Evolutionary conservation across 1,284 basidiomycete species (phyloP).

Genomic region (Ustilago trichophora): DNA sequence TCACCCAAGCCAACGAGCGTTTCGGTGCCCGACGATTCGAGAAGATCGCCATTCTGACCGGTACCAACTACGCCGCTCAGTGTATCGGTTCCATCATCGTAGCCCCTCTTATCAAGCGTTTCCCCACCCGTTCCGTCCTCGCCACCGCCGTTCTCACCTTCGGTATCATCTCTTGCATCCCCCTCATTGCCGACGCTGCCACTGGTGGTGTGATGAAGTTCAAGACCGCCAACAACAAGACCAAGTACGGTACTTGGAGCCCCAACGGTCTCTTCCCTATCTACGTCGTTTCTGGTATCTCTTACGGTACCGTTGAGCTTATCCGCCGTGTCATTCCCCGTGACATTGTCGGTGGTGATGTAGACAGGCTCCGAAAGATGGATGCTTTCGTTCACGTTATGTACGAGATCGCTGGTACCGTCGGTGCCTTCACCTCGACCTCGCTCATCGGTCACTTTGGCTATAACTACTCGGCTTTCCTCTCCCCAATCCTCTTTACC

Average conservation of each 20-base stretch:
- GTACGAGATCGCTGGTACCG: constrained; percentile 68
- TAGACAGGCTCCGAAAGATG: constrained; percentile 64
- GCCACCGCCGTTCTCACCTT: constrained; percentile 64
- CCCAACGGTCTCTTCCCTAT: constrained; percentile 66
- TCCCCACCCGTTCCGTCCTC: constrained; percentile 66
- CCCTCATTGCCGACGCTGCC: constrained; percentile 66
- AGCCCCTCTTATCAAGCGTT: constrained; percentile 66
- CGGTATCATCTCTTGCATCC: constrained; percentile 62
- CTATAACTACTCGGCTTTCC: constrained; percentile 66
- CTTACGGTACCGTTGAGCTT: constrained; percentile 67
- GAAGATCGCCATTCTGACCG: constrained; percentile 61
- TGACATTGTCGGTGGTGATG: constrained; percentile 65
- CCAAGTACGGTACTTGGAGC: constrained; percentile 63
- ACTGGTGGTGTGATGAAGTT: constrained; percentile 61
- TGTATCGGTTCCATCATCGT: constrained; percentile 62
- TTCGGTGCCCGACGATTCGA: constrained; percentile 54
- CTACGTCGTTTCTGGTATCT: constrained; percentile 63
- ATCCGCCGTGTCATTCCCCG: constrained; percentile 67
- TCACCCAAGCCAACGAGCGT: constrained; percentile 62
- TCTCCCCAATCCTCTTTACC: constrained; percentile 63
- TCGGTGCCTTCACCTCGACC: constrained; percentile 66
- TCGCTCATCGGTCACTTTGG: constrained; percentile 65
- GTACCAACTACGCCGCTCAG: constrained; percentile 64
- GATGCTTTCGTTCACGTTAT: constrained; percentile 67
- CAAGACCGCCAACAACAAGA: constrained; percentile 59